phyloP scores from a whole-genome alignment of 1,284 basidiomycete genomes.

The Rhodotorula sp. region DNA sequence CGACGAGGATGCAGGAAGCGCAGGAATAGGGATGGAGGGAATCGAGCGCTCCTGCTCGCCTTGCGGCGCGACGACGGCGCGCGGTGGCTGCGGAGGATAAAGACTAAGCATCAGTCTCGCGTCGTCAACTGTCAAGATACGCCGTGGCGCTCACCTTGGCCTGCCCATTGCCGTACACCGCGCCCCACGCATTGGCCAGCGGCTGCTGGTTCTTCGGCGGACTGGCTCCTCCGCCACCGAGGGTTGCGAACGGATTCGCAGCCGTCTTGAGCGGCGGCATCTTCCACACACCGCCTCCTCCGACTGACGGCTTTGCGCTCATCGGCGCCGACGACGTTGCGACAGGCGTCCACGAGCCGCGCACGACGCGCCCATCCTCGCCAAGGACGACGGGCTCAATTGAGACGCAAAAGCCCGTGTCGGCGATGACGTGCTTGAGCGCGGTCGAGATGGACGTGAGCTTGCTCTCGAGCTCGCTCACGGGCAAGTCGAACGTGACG shows the following conservation, averaged over 20 bases:
- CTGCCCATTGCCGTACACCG: conserved; percentile 17
- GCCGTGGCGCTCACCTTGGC: conserved; percentile 18
- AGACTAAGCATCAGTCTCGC: no score
- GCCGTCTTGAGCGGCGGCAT: conserved; percentile 14
- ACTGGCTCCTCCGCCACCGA: conserved; percentile 4
- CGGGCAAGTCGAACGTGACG: conserved; percentile 18
- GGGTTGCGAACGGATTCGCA: conserved; percentile 27
- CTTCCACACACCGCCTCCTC: conserved; percentile 1
- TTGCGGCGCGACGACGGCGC: conserved; percentile 31
- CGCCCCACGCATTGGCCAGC: conserved; percentile 10
- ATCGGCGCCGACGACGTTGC: background rate
- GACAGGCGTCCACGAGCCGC: conserved; percentile 38
- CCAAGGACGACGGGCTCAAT: conserved; percentile 29
- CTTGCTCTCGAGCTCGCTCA: conserved; percentile 29
- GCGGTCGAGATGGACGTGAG: conserved; percentile 9
- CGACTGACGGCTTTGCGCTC: background rate
- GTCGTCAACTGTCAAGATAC: no score
- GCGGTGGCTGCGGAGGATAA: conserved; percentile 22
- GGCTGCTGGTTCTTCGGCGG: background rate
- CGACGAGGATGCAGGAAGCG: background rate
- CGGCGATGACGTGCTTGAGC: conserved; percentile 22
- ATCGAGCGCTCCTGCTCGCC: conserved; percentile 20
- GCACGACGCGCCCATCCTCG: conserved; percentile 35
- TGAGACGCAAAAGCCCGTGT: conserved; percentile 38
- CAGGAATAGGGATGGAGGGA: background rate